Percentiles rank a stretch among this genome's conserved stretches.
phyloP scores from a whole-genome alignment of 306 rosid species.

The Prunus mume region DNA sequence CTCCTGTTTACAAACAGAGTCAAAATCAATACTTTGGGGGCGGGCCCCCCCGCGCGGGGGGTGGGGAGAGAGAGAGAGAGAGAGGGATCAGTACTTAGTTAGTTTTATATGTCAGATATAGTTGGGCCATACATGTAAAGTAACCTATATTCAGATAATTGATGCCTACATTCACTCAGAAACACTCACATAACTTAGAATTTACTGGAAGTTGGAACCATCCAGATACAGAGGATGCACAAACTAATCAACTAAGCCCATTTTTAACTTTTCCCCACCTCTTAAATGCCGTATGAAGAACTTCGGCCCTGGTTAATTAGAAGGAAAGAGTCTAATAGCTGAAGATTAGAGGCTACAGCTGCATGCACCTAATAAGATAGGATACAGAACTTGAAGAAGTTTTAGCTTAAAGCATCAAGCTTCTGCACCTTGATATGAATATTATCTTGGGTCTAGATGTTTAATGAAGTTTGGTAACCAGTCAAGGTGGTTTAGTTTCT shows the following conservation, averaged over 20 bases:
- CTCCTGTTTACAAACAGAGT: slow-evolving; percentile 53
- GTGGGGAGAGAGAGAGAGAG: too few species aligned
- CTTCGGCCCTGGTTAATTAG: neutral
- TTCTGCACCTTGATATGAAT: neutral
- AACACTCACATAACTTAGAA: neutral
- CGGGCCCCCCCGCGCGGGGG: too few species aligned
- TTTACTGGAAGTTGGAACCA: neutral
- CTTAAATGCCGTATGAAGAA: neutral
- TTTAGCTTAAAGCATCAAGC: neutral
- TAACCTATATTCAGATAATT: neutral
- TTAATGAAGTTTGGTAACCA: neutral
- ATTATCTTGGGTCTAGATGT: neutral
- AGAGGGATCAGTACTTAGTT: too few species aligned
- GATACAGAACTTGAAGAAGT: neutral
- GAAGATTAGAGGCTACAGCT: neutral
- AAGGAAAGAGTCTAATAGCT: neutral
- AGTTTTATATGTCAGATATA: too few species aligned
- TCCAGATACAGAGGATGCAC: neutral
- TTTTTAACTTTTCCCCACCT: neutral
- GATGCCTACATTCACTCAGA: neutral
- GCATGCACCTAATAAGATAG: neutral
- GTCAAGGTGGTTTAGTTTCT: neutral
- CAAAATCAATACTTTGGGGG: slow-evolving; percentile 11
- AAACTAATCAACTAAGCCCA: neutral
- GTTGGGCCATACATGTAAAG: neutral